Evolutionary conservation across 805 yeast species (phyloP).

Genomic region (Saccharomycopsis sp.): DNA sequence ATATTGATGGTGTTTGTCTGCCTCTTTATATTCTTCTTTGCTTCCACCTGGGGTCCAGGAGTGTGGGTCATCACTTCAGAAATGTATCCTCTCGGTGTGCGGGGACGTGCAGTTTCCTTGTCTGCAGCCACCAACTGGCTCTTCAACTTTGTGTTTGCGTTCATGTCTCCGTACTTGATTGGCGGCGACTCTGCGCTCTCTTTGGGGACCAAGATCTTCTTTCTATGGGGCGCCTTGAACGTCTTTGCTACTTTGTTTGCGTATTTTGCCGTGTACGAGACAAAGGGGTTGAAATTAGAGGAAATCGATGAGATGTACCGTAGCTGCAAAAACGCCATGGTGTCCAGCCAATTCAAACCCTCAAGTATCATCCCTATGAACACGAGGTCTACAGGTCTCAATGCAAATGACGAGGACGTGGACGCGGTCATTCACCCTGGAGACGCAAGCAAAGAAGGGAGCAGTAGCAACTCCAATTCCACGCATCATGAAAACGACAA

Average conservation of each 20-base stretch:
- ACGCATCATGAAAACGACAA: background rate
- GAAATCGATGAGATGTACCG: slow-evolving; percentile 73
- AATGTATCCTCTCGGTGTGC: slow-evolving; percentile 61
- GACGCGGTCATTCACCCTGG: background rate
- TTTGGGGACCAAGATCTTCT: slow-evolving; percentile 65
- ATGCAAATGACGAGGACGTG: background rate
- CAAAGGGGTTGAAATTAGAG: slow-evolving; percentile 73
- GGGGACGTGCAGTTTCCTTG: slow-evolving; percentile 71
- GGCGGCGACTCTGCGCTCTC: slow-evolving; percentile 61
- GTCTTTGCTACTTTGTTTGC: slow-evolving; percentile 52
- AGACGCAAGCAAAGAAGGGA: background rate
- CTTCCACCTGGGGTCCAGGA: slow-evolving; percentile 79
- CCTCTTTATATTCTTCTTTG: slow-evolving; percentile 66
- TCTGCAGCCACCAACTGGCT: slow-evolving; percentile 79
- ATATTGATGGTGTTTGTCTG: slow-evolving; percentile 62
- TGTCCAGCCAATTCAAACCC: slow-evolving; percentile 9
- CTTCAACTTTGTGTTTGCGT: slow-evolving; percentile 69
- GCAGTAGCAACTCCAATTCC: background rate
- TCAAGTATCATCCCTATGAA: background rate
- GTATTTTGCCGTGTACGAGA: slow-evolving; percentile 67
- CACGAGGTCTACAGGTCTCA: background rate
- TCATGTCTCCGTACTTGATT: slow-evolving; percentile 66
- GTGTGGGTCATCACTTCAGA: slow-evolving; percentile 68
- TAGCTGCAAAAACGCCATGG: slow-evolving; percentile 37
- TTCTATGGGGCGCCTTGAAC: slow-evolving; percentile 73